Base-by-base conservation (phyloP, 2,329 filamentous ascomycete genomes). In the Samsoniella hepiali region DNA sequence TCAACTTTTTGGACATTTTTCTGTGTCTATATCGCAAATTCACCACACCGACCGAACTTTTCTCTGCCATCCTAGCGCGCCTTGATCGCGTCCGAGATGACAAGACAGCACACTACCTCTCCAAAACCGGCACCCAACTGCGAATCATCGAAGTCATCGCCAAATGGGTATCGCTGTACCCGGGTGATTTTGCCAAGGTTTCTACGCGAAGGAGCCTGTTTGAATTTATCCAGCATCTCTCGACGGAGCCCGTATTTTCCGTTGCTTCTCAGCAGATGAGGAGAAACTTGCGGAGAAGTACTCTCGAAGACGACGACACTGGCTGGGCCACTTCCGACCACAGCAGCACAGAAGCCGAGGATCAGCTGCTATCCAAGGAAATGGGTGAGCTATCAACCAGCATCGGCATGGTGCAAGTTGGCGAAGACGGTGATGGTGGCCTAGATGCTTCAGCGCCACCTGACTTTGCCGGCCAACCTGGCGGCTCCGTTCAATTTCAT, bases 1-100 rank as follows among this genome's bases (percentile, higher is more conserved):
- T 85, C 64, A 97, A 97, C 74, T 99, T 97, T 72, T 85, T 86
- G 1, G 87, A 93, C 51, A 88, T 96, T 22, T 98, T 98, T 71
- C 81, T 98, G 36, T 97, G 94, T 67, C 81, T 98, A 15, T 98
- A 98, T 76, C 89, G 95, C 66, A 96, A 95, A 74, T 98, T 99
- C 73, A 90, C 92, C 4, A 86, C 93, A 2, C 95, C 95, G 0
- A 84, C 85, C 10, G 84, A 89, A 67, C 82, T 99, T 5, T 86
- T 98, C 59, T 84, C 88, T 47, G 88, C 91, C 8, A 90, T 98
- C 51, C 81, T 96, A 47, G 82, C 88, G 64, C 88, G 90, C 45
- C 86, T 97, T 65, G 90, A 96, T 67, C 82, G 80, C 17, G 79
- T 90, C 31, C 86, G 87, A 69, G 85, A 87, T 50, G 88, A 90